Evolutionary conservation across 495 filamentous ascomycete species (phyloP), one percentile per base, ranked within the genome.

Genomic region (Lasiosphaeriaceae sp.): DNA sequence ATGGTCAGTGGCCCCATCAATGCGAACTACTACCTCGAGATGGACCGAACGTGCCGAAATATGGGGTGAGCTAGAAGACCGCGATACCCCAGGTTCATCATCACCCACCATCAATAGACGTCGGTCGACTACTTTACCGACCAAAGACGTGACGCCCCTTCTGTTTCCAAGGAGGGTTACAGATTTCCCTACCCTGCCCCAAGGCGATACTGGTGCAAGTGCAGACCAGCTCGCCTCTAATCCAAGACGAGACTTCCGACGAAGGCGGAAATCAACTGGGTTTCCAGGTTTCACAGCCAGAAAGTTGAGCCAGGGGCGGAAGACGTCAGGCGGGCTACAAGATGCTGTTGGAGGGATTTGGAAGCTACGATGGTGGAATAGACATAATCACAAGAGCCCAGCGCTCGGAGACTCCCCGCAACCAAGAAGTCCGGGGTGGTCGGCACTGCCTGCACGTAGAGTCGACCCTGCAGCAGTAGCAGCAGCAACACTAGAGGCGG

Each of bases 31-130:
- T 54, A 62, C 68, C 44, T 56, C 71, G 11, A 68, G 77, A 2
- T 77, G 79, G 69, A 74, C 80, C 55, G 80, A 86, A 58, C 79
- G 76, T 11, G 80, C 83, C 52, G 84, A 87, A 55, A 88, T 85
- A 56, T 85, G 84, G 83, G 82, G 79, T 47, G 84, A 85, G 60
- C 72, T 86, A n/a, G 75, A 85, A 71, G 83, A 87, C 66, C 77
- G 79, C 63, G 71, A 74, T 54, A 68, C 68, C 12, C 59, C 73
- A 1, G 68, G 64, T 37, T 63, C 78, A 21, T 61, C 70, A 0
- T 65, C 67, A 1, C 31, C 52, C 2, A 69, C 26, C 26, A 31
- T 31, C 26, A 31, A 50, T 49, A 66, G 71, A 39, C 59, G 63
- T 3, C 69, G 76, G 35, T 72, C 73, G 6, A 75, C 67, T 19